Conservation (phyloP, 1,139 yeast genomes). For the Suhomyces taliae region DNA sequence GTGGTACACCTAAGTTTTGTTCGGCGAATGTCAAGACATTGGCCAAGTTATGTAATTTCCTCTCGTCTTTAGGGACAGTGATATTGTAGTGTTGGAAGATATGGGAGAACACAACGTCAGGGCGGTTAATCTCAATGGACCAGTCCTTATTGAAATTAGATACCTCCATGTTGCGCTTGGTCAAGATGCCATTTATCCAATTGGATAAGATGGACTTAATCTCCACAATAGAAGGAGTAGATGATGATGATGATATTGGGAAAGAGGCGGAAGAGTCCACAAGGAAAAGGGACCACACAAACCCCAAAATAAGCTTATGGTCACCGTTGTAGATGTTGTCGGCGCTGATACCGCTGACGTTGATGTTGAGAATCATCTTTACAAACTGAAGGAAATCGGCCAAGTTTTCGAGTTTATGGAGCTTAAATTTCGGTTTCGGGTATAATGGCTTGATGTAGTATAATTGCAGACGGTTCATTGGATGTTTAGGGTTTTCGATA, state of each 20-base stretch:
- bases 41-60: slow-evolving; percentile 27
- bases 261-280: slow-evolving; percentile 47
- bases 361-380: slow-evolving; percentile 50
- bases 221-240: slow-evolving; percentile 31
- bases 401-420: slow-evolving; percentile 66
- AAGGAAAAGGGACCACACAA: slow-evolving; percentile 62
- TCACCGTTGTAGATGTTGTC: slow-evolving; percentile 68
- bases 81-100: slow-evolving; percentile 23
- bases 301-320: slow-evolving; percentile 60
- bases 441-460: slow-evolving; percentile 39
- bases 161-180: slow-evolving; percentile 21
- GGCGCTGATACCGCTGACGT: slow-evolving; percentile 61
- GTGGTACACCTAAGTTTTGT: slow-evolving; percentile 54
- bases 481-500: slow-evolving; percentile 16
- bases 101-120: slow-evolving; percentile 27
- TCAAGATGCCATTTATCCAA: slow-evolving; percentile 34
- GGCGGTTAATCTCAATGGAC: slow-evolving; percentile 35
- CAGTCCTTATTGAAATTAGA: slow-evolving; percentile 40
- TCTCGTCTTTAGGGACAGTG: slow-evolving; percentile 15
- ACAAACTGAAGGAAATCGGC: slow-evolving; percentile 57
- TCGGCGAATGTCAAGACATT: slow-evolving; percentile 24
- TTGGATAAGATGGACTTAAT: slow-evolving; percentile 33
- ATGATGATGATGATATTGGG: slow-evolving; percentile 27
- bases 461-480: slow-evolving; percentile 15
- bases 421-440: slow-evolving; percentile 48